phyloP scores from a whole-genome alignment of 192 early-diverging fungal genomes.

The Powellomyces hirtus region DNA sequence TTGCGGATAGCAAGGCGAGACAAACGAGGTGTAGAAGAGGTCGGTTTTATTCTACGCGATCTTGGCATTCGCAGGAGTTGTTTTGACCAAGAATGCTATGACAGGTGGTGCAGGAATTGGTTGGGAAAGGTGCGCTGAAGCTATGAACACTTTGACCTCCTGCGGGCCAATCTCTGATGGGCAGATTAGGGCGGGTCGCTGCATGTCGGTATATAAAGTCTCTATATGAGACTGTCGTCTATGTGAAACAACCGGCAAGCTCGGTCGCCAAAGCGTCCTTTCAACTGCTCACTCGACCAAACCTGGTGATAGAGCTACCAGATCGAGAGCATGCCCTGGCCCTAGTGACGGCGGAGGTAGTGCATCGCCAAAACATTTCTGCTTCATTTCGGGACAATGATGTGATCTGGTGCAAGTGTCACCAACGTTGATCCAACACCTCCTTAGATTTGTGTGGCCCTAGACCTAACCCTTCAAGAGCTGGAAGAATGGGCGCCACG shows the following conservation, averaged over 20 bases:
- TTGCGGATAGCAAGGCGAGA: too few relatives aligned
- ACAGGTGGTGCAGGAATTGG: too few relatives aligned
- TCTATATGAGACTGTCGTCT: neutral
- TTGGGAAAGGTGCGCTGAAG: too few relatives aligned
- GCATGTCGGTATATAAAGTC: constrained; percentile 2
- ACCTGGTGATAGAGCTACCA: neutral
- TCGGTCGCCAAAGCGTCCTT: neutral
- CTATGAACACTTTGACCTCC: too few relatives aligned
- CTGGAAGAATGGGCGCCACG: neutral
- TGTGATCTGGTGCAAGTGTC: neutral
- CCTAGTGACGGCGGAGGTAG: neutral
- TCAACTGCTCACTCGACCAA: neutral
- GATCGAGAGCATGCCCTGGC: constrained; percentile 1
- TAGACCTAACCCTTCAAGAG: constrained; percentile 10
- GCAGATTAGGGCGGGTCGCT: neutral
- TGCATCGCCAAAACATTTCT: too few relatives aligned
- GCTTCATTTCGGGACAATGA: neutral
- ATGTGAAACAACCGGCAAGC: neutral
- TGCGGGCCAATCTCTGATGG: too few relatives aligned
- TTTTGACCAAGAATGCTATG: too few relatives aligned
- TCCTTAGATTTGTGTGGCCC: neutral
- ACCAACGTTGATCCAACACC: neutral
- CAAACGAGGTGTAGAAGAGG: too few relatives aligned
- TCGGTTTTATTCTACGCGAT: too few relatives aligned
- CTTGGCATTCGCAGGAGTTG: too few relatives aligned